Base-by-base conservation (phyloP, 2,329 filamentous ascomycete species). In the Alternaria dauci region DNA sequence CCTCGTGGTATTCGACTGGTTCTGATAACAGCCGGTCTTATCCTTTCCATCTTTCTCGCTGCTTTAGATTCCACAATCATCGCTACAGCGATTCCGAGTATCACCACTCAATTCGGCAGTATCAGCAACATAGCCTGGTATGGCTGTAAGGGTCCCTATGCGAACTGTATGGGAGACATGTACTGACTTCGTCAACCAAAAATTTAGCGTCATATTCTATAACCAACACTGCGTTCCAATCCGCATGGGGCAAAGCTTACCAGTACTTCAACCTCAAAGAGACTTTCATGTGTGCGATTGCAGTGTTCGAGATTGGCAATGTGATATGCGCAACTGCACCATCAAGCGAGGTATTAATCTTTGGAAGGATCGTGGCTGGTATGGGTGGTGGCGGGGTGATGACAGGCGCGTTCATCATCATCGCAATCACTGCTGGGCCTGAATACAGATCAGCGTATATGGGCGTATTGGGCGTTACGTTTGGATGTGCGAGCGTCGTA, bases 221-320 rank as follows among this genome's bases (percentile, higher is more conserved):
- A 52, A 82, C 81, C 1, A 70, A 78, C 20, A 77, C 77, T 8
- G 72, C 78, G 2, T 82, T 84, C 53, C 82, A 85, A 56, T 78
- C 81, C 2, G 72, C 78, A 1, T 81, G 79, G 69, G 83, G 84
- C 5, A 81, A 82, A 58, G 71, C 79, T 3, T 85, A 82, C 67
- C 81, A 78, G 23, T 83, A 79, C 63, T 82, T 81, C 58, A 62
- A 71, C 2, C 66, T 80, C 2, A 84, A 83, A 58, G 74, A 62
- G 56, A 70, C 79, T 5, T 83, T 77, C 62, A 59, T 83, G 5
- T 48, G 66, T 8, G 73, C 79, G 2, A 74, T 83, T 11, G 65
- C 74, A 36, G 55, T 87, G 41, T 88, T 89, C 62, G 85, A 88
- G 67, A 18, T 86, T 5, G 87, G 87, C 2, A 87, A 85, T 1